Base-by-base conservation (phyloP, 2,329 filamentous ascomycete genomes). In the Colletotrichum sansevieriae region DNA sequence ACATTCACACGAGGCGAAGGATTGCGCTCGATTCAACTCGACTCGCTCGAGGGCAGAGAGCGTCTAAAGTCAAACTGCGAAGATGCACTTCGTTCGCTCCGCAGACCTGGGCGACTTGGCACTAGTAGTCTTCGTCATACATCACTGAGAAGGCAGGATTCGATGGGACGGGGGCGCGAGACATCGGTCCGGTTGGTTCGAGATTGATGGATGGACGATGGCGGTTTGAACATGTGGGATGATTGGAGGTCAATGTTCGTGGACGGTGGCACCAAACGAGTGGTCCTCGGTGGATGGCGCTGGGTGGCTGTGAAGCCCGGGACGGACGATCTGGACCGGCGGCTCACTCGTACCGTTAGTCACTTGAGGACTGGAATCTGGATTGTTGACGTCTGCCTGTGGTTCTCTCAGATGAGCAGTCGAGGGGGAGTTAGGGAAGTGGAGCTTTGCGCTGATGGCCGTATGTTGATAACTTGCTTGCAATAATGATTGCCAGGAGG, bases 371-470 rank as follows among this genome's bases (percentile, higher is more conserved):
- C 29, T 8, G 29, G 29, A 29, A 29, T 2, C 12, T 55, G n/a
- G 4, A 0, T 4, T 39, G 51, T 35, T 54, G 33, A 20, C 18
- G 13, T 46, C 47, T 55, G 49, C 44, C 10, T 55, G 65, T 65
- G 62, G 55, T 54, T 44, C 62, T 49, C 20, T 33, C 55, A 20
- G 65, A 60, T 68, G 60, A 62, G 59, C 35, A 22, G n/a, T 46
- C 46, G 37, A 35, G 37, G 59, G 59, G 59, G 39, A 46, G 20
- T 51, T 54, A 44, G 47, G 47, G 49, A 52, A 15, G 60, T 56
- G 47, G 46, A 39, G 58, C 52, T 29, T 29, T 57, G 22, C n/a
- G 25, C 37, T 37, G 62, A 55, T 39, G 25, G 25, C 25, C 33
- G 22, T 22, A 22, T 25, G 55, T 35, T 35, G 18, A 18, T 3